A percentile compares a stretch with the other conserved stretches of the same genome.
Evolutionary conservation across 2,329 filamentous ascomycete species (phyloP).

Genomic region (Capronia americana): DNA sequence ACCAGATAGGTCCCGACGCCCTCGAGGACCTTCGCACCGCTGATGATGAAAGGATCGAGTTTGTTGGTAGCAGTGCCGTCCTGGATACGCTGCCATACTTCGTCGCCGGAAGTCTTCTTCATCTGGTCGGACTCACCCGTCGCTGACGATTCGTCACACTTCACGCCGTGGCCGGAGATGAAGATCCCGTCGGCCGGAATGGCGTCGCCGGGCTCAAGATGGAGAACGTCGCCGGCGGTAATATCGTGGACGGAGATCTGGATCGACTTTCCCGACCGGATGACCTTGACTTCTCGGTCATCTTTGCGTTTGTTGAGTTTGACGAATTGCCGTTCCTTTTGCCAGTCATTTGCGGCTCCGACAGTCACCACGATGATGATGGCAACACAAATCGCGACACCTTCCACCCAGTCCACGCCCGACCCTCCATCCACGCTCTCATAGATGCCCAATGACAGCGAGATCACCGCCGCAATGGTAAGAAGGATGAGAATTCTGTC

Average conservation of each 20-base stretch:
- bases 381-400: conserved; percentile 69
- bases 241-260: conserved; percentile 71
- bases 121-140: conserved; percentile 76
- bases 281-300: conserved; percentile 69
- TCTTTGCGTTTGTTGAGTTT: conserved; percentile 66
- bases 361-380: conserved; percentile 70
- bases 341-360: conserved; percentile 70
- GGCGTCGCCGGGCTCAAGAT: conserved; percentile 72
- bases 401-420: conserved; percentile 70
- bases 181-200: conserved; percentile 74
- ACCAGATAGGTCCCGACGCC: conserved; percentile 77
- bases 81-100: conserved; percentile 64
- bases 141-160: conserved; percentile 75
- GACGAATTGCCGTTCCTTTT: conserved; percentile 70
- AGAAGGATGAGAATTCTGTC: conserved; percentile 76
- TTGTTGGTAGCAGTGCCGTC: conserved; percentile 60
- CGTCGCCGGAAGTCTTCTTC: conserved; percentile 68
- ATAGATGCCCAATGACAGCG: conserved; percentile 72
- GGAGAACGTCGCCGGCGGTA: conserved; percentile 72
- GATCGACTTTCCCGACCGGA: conserved; percentile 69
- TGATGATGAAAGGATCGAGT: conserved; percentile 77
- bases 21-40: conserved; percentile 78
- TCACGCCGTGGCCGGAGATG: conserved; percentile 68
- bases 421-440: conserved; percentile 62
- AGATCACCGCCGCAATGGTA: conserved; percentile 71